Evolutionary conservation across 305 asterid genomes (phyloP), one percentile per base, ranked within the genome.

Genomic region (Fraxinus dipetala): DNA sequence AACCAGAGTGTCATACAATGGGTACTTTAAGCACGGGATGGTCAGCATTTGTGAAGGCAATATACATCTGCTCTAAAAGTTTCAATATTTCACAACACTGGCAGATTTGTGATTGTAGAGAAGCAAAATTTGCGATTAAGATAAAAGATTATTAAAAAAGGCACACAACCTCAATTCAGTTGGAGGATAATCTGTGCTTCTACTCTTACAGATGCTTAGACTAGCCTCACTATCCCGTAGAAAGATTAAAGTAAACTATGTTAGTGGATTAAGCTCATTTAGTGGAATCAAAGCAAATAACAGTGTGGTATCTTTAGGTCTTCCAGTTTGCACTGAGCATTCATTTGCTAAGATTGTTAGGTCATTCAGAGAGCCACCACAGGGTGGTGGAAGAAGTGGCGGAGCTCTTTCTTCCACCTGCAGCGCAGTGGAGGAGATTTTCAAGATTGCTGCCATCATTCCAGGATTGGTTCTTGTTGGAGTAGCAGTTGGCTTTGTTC

Each of bases 201-300:
- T 40, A 40, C 48, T 38, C 14, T 40, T 40, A 1, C 48, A 40
- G 9, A 40, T 40, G 3, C 48, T 40, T 40, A 26, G 28, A 26
- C 28, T 26, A 31, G 35, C 35, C 35, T 32, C 6, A 3, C 0
- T 34, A 34, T 4, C 38, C 38, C 6, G 6, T 34, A 5, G 48
- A 40, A 11, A 4, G n/a, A 11, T 43, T 43, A 11, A 45, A 78
- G 90, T 90, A 36, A 89, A 80, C 79, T 89, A 80, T 88, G 85
- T 93, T 77, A 86, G 18, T 36, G 98, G 98, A 20, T 76, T 93
- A 87, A 95, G 85, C 84, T 85, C 98, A 63, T 95, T 92, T 79
- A 89, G 92, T 28, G 98, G 98, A 54, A 95, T 95, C 40, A 93
- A 91, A 86, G 98, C 98, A n/a, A 85, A 87, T 28, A 89, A 88